Conservation (phyloP, 2,329 filamentous ascomycete genomes). For the Dactylellina cionopaga region DNA sequence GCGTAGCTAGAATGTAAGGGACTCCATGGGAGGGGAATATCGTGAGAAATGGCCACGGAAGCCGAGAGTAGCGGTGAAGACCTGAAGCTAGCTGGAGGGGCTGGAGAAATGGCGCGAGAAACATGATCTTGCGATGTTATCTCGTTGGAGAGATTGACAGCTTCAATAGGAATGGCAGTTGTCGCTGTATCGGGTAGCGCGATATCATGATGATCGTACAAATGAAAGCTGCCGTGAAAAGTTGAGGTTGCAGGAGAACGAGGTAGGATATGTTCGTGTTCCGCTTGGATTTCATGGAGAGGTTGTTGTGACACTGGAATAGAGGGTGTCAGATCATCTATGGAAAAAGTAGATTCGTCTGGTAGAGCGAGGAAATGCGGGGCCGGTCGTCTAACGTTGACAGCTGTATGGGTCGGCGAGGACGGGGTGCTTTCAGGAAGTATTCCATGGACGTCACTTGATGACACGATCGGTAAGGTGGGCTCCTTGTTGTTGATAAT, state of each 20-base stretch:
- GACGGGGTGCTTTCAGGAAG: conserved; percentile 14
- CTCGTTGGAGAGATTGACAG: too few species aligned
- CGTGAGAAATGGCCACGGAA: background rate
- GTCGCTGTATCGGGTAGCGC: conserved; percentile 4
- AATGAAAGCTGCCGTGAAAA: background rate
- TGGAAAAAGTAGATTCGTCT: too few species aligned
- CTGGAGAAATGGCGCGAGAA: too few species aligned
- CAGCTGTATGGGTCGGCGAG: conserved; percentile 2
- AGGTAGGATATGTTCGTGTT: conserved; percentile 1
- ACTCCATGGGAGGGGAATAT: conserved; percentile 5
- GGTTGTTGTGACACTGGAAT: too few species aligned
- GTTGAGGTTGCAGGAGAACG: conserved; percentile 9
- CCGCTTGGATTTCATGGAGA: background rate
- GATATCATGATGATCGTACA: background rate
- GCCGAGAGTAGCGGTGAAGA: background rate
- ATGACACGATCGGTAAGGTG: too few species aligned
- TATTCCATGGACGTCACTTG: too few species aligned
- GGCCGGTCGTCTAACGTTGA: background rate
- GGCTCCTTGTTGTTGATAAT: background rate
- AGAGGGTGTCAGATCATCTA: too few species aligned
- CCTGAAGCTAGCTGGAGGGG: conserved; percentile 16
- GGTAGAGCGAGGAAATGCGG: conserved; percentile 2
- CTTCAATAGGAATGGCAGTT: background rate
- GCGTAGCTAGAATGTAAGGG: conserved; percentile 5
- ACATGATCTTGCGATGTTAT: too few species aligned